Conservation (phyloP, 306 rosid genomes). For the Neltuma alba region DNA sequence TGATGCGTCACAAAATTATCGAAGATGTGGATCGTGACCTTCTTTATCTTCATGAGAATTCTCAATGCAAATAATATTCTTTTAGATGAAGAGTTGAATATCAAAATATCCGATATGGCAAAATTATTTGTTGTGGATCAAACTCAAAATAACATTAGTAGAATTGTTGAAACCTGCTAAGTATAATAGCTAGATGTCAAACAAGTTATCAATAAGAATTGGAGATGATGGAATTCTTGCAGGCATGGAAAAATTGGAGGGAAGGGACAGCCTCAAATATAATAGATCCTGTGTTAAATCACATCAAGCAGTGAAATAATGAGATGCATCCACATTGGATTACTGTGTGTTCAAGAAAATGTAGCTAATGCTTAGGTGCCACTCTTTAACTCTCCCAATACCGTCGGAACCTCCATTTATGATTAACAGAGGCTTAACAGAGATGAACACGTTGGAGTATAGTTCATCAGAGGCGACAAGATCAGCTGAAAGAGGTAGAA, state of each 20-base stretch:
- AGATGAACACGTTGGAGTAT: not conserved
- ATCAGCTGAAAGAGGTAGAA: not conserved
- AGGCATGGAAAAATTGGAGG: not conserved
- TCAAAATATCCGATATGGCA: constrained; percentile 60
- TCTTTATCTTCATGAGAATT: constrained; percentile 57
- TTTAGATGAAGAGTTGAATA: constrained; percentile 46
- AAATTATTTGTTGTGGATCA: constrained; percentile 41
- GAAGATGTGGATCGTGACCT: constrained; percentile 43
- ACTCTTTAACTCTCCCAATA: not conserved
- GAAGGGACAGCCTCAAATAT: not conserved
- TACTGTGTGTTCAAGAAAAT: not conserved
- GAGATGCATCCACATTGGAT: not conserved
- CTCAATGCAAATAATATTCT: constrained; percentile 59
- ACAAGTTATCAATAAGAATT: not conserved
- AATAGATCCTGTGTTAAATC: not conserved
- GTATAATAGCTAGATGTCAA: not conserved
- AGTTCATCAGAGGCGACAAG: not conserved
- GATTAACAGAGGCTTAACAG: not conserved
- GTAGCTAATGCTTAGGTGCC: not conserved
- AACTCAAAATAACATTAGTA: constrained; percentile 30
- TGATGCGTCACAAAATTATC: constrained; percentile 35
- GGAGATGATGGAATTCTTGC: not conserved
- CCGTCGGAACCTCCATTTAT: not conserved
- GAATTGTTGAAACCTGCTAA: constrained; percentile 63
- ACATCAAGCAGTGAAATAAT: not conserved